Percentiles rank a stretch among this genome's conserved stretches.
Evolutionary conservation across 2,329 filamentous ascomycete genomes (phyloP).

Genomic region (Cryphonectria radicalis): DNA sequence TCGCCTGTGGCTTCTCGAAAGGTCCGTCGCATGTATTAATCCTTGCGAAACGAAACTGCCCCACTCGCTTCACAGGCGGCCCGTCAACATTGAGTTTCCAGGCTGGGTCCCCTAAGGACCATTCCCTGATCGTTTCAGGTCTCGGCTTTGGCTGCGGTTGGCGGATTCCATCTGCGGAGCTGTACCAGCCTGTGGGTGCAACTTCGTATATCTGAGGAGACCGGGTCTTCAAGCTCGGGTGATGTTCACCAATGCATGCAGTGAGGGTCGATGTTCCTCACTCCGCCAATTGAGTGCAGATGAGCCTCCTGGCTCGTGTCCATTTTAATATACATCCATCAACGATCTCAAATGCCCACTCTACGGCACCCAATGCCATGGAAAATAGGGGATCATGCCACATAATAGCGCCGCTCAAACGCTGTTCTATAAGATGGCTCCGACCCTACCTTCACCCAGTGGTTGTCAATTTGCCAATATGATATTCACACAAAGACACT

Average conservation of each 20-base stretch:
- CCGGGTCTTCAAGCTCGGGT: neutral
- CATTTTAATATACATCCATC: neutral
- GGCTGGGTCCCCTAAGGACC: neutral
- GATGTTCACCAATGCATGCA: neutral
- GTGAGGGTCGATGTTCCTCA: neutral
- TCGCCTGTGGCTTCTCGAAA: neutral
- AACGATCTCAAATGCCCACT: neutral
- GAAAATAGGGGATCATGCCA: neutral
- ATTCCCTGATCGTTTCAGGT: neutral
- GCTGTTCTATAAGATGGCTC: neutral
- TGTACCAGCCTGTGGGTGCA: neutral
- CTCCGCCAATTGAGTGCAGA: neutral
- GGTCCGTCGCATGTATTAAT: neutral
- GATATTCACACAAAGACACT: neutral
- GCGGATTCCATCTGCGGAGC: neutral
- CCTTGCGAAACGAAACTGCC: neutral
- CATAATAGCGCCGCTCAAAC: neutral
- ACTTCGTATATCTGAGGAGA: slow-evolving; percentile 5
- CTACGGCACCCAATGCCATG: neutral
- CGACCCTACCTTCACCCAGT: neutral
- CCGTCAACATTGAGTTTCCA: neutral
- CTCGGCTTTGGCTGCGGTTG: neutral
- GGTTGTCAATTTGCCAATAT: neutral
- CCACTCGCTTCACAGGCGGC: neutral
- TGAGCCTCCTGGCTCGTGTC: neutral